Evolutionary conservation across 106 monocot genomes (phyloP).

Genomic region (Phalaenopsis aphrodite): DNA sequence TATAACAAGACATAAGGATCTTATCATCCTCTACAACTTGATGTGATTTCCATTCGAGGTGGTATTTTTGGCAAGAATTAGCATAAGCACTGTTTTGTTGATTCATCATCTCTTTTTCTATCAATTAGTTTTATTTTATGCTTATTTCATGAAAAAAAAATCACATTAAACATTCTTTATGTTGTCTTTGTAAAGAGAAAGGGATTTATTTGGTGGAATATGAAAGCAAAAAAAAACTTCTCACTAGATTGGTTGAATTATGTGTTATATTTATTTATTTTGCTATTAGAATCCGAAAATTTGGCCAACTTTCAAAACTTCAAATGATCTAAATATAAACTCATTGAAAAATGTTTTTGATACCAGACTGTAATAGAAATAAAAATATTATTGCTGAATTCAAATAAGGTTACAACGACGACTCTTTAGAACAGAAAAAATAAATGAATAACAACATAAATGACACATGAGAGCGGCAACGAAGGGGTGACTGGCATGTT

Average conservation of each 20-base stretch:
- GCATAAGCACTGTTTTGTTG: background rate
- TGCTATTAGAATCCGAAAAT: background rate
- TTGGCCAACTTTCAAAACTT: background rate
- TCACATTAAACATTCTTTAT: background rate
- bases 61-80: background rate
- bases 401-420: too few relatives aligned
- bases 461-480: too few relatives aligned
- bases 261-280: background rate
- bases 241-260: background rate
- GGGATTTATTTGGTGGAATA: background rate
- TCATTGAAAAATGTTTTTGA: too few relatives aligned
- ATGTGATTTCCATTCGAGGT: background rate
- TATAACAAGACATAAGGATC: background rate
- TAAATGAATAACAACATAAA: too few relatives aligned
- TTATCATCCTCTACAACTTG: background rate
- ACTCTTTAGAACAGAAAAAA: too few relatives aligned
- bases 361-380: too few relatives aligned
- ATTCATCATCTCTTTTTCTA: background rate
- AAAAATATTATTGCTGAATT: too few relatives aligned
- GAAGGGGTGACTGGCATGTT: too few relatives aligned
- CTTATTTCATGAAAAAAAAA: background rate
- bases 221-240: background rate
- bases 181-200: background rate
- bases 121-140: background rate
- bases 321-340: background rate